phyloP scores from a whole-genome alignment of 495 filamentous ascomycete genomes.

The Tuber magnatum region DNA sequence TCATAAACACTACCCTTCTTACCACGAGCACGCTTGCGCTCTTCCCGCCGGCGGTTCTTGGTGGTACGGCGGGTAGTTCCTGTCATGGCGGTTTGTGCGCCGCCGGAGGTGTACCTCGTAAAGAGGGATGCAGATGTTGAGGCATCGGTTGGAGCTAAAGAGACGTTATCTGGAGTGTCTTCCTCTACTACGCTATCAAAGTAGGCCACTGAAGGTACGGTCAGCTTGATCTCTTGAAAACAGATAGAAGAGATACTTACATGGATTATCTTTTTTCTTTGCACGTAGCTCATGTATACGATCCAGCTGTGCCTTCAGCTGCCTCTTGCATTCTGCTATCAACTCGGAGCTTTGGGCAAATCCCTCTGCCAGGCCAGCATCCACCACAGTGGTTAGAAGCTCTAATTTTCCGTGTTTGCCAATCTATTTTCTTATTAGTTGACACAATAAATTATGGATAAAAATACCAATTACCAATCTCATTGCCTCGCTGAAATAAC shows the following conservation, averaged over 20 bases:
- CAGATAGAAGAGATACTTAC: slow-evolving; percentile 7
- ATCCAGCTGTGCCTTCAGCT: slow-evolving; percentile 74
- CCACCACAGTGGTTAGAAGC: slow-evolving; percentile 56
- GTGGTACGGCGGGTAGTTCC: slow-evolving; percentile 64
- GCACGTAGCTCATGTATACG: slow-evolving; percentile 71
- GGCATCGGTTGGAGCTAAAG: slow-evolving; percentile 75
- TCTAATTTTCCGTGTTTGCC: slow-evolving; percentile 40
- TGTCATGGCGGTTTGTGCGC: slow-evolving; percentile 59
- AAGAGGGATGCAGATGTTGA: slow-evolving; percentile 75
- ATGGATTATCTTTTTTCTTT: slow-evolving; percentile 73
- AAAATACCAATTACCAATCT: slow-evolving; percentile 52
- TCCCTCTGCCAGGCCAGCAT: slow-evolving; percentile 68
- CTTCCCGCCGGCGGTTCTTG: slow-evolving; percentile 76
- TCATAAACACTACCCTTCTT: slow-evolving; percentile 97
- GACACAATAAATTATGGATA: neutral
- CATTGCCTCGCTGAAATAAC: slow-evolving; percentile 74
- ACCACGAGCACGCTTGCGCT: slow-evolving; percentile 87
- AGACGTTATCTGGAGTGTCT: slow-evolving; percentile 85
- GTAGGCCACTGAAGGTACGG: slow-evolving; percentile 41
- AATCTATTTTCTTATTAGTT: slow-evolving; percentile 15
- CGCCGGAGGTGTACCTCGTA: slow-evolving; percentile 76
- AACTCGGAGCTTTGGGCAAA: slow-evolving; percentile 75
- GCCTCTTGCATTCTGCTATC: slow-evolving; percentile 79
- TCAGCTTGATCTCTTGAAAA: slow-evolving; percentile 60
- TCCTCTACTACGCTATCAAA: slow-evolving; percentile 47